Conservation (phyloP, 148 eudicot genomes). For the Fallopia convolvulus region DNA sequence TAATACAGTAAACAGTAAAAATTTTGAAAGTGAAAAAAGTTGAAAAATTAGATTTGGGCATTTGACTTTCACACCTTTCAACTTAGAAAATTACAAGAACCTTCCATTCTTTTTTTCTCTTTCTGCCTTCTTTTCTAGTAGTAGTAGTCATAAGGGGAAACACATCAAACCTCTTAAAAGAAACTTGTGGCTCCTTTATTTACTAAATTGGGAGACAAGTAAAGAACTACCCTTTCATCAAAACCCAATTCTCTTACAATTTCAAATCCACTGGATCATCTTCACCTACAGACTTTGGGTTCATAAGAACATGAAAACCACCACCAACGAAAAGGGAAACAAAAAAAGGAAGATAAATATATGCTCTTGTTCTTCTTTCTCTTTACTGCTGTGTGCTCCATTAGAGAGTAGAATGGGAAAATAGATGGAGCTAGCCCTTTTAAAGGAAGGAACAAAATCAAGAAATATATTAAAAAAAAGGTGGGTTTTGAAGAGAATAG, state of each 20-base stretch:
- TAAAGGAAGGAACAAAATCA: neutral
- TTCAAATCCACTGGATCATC: neutral
- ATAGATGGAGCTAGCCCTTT: neutral
- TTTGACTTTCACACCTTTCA: conserved; percentile 27
- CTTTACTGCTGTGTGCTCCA: conserved; percentile 8
- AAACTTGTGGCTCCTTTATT: neutral
- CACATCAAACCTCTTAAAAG: conserved; percentile 3
- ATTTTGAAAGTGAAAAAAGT: neutral
- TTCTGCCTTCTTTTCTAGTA: neutral
- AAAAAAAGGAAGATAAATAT: neutral
- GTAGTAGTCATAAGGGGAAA: neutral
- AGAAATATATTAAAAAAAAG: neutral
- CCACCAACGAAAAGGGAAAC: neutral
- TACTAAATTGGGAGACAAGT: conserved; percentile 1
- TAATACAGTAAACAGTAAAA: neutral
- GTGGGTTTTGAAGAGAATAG: neutral
- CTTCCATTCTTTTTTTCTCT: conserved; percentile 40
- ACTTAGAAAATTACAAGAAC: conserved; percentile 37
- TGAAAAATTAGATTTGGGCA: conserved; percentile 3
- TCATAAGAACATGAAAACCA: neutral
- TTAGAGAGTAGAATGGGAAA: conserved; percentile 1
- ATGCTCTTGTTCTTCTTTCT: conserved; percentile 7
- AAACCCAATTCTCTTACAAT: neutral
- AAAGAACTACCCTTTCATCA: neutral
- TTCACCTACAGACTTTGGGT: neutral